Evolutionary conservation across 345 rosid genomes (phyloP).

Genomic region (Moringa oleifera): DNA sequence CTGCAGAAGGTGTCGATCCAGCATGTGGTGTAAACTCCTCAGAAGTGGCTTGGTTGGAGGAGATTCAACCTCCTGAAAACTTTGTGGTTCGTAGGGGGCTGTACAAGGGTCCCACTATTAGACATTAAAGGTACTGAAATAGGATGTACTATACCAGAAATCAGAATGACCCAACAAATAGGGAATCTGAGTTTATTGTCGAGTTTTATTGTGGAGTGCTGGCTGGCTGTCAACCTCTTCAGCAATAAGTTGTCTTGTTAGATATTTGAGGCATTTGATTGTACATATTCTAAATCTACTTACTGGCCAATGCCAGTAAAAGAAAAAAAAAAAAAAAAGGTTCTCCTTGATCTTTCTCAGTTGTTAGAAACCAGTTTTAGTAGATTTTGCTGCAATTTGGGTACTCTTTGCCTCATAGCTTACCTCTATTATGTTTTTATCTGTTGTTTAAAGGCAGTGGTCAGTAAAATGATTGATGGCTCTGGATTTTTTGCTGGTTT

Average conservation of each 20-base stretch:
- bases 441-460: too few species aligned
- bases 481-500: too few species aligned
- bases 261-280: conserved; percentile 16
- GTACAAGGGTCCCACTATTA: conserved; percentile 11
- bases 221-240: conserved; percentile 16
- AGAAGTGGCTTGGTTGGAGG: conserved; percentile 10
- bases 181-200: conserved; percentile 13
- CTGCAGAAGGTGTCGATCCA: background rate
- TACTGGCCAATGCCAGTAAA: too few species aligned
- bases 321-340: too few species aligned
- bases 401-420: too few species aligned
- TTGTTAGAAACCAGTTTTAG: too few species aligned
- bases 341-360: too few species aligned
- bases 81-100: conserved; percentile 9
- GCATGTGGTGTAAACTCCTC: conserved; percentile 1
- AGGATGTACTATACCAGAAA: conserved; percentile 3
- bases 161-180: conserved; percentile 14
- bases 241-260: conserved; percentile 15
- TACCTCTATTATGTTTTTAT: too few species aligned
- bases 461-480: too few species aligned
- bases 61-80: conserved; percentile 17
- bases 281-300: conserved; percentile 5
- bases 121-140: conserved; percentile 11
- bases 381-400: too few species aligned
- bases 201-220: too few species aligned